These are phyloP conservation scores for Diaporthe vaccinii DNA, from an alignment of 2,329 filamentous ascomycete species.

Conservation along the genomic window DNA sequence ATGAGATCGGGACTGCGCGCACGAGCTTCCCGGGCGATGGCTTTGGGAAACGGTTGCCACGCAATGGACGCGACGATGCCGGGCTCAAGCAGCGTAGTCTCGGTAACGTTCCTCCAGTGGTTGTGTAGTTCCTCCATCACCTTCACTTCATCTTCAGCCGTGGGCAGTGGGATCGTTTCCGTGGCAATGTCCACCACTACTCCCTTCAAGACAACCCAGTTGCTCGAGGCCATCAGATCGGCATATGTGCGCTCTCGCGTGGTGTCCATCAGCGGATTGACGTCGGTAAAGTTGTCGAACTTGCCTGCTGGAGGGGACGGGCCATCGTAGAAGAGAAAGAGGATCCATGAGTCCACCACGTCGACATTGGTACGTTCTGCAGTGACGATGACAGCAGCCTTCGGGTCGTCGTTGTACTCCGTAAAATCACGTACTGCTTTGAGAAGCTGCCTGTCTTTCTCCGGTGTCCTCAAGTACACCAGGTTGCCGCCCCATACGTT, in stretches of 20 bases:
- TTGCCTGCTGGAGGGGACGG: slow-evolving; percentile 13
- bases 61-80: slow-evolving; percentile 20
- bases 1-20: slow-evolving; percentile 24
- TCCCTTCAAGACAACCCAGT: slow-evolving; percentile 15
- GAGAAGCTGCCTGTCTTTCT: slow-evolving; percentile 13
- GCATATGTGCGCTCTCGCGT: slow-evolving; percentile 17
- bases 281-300: slow-evolving; percentile 19
- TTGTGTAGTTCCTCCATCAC: slow-evolving; percentile 17
- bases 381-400: slow-evolving; percentile 18
- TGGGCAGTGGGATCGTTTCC: neutral
- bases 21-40: slow-evolving; percentile 18
- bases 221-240: slow-evolving; percentile 17
- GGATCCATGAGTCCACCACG: slow-evolving; percentile 20
- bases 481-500: slow-evolving; percentile 26
- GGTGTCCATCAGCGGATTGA: slow-evolving; percentile 10
- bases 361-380: slow-evolving; percentile 17
- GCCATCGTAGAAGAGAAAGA: slow-evolving; percentile 22
- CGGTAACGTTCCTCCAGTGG: slow-evolving; percentile 5
- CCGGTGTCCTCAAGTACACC: slow-evolving; percentile 16
- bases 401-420: slow-evolving; percentile 10
- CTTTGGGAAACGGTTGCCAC: slow-evolving; percentile 21
- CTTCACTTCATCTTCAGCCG: neutral
- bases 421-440: slow-evolving; percentile 21
- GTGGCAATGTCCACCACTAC: slow-evolving; percentile 20
- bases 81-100: neutral